Evolutionary conservation across 2,329 filamentous ascomycete genomes (phyloP).

Genomic region (Colletotrichum neosansevieriae): DNA sequence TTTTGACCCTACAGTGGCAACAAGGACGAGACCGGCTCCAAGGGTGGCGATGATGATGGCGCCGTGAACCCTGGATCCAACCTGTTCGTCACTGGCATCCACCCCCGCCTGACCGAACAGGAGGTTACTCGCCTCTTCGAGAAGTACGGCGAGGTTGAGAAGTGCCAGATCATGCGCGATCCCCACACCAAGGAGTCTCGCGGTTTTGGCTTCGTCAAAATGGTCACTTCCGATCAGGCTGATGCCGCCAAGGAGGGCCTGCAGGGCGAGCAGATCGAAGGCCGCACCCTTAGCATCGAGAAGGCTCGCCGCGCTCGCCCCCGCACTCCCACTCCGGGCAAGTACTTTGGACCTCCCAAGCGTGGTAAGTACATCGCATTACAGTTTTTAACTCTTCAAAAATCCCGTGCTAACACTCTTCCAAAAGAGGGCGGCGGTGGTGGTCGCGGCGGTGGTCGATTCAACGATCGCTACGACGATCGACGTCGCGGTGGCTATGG

Average conservation of each 20-base stretch:
- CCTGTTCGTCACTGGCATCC: constrained; percentile 98
- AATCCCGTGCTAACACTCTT: constrained; percentile 2
- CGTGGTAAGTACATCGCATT: constrained; percentile 74
- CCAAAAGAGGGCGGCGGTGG: constrained; percentile 57
- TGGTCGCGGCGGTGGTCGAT: constrained; percentile 59
- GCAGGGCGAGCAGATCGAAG: constrained; percentile 94
- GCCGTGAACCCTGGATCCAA: constrained; percentile 95
- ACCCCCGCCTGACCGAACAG: constrained; percentile 88
- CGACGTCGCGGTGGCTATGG: constrained; percentile 73
- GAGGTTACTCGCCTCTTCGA: constrained; percentile 96
- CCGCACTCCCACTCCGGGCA: constrained; percentile 95
- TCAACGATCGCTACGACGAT: constrained; percentile 72
- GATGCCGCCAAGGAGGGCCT: constrained; percentile 97
- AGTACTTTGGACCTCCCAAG: constrained; percentile 99
- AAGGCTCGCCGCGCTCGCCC: constrained; percentile 96
- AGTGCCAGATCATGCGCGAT: constrained; percentile 99
- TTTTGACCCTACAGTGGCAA: constrained; percentile 51
- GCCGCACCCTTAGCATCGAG: constrained; percentile 96
- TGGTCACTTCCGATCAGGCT: constrained; percentile 93
- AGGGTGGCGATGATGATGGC: constrained; percentile 77
- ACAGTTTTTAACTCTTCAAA: not conserved
- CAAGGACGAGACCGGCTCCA: constrained; percentile 65
- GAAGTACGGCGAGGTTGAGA: constrained; percentile 98
- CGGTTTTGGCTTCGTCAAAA: constrained; percentile 99
- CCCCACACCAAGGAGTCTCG: constrained; percentile 98